Evolutionary conservation across 148 eudicot species (phyloP).

Genomic region (Camellia sinensis): DNA sequence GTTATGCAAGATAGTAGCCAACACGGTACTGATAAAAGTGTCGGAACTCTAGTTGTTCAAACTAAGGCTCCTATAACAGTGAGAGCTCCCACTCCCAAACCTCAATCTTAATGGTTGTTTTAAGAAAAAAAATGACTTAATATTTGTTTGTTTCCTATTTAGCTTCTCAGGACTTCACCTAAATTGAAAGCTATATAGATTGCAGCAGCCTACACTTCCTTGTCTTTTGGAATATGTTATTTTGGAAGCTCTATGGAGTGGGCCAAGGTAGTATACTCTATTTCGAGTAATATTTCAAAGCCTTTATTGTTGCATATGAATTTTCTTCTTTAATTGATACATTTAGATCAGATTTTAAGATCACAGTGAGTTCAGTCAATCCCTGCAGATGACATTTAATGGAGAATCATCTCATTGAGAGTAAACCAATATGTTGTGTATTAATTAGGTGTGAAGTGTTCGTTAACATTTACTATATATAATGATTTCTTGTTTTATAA

Average conservation of each 20-base stretch:
- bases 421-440: background rate
- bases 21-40: constrained; percentile 55
- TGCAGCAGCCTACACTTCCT: constrained; percentile 77
- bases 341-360: background rate
- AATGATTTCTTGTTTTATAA: background rate
- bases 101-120: background rate
- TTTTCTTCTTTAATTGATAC: background rate
- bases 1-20: constrained; percentile 43
- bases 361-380: background rate
- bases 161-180: constrained; percentile 44
- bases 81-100: constrained; percentile 12
- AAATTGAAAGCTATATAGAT: constrained; percentile 81
- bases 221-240: constrained; percentile 88
- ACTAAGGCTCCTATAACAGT: constrained; percentile 64
- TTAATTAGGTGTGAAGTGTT: background rate
- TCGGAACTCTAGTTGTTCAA: constrained; percentile 84
- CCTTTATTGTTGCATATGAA: background rate
- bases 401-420: background rate
- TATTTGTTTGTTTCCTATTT: constrained; percentile 7
- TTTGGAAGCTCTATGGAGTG: constrained; percentile 77
- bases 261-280: constrained; percentile 60
- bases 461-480: background rate
- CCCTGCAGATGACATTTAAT: too few species aligned
- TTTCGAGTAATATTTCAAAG: background rate
- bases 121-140: background rate